phyloP scores from a whole-genome alignment of 768 basidiomycete genomes.

The Termitomyces sp. region DNA sequence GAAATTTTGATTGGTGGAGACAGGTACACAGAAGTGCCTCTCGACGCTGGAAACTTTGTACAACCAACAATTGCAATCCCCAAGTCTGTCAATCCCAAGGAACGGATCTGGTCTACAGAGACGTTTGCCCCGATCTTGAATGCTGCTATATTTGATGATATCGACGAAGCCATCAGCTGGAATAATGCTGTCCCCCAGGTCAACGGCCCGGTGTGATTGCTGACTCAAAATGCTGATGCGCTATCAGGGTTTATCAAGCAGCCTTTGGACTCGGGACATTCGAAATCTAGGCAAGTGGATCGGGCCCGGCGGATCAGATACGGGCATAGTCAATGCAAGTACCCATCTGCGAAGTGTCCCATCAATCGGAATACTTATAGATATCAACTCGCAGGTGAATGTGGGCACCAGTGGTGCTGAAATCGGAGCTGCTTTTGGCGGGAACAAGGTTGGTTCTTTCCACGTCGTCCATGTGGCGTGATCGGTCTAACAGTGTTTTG shows the following conservation, averaged over 20 bases:
- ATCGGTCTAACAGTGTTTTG: slow-evolving; percentile 15
- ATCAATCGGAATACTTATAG: slow-evolving; percentile 6
- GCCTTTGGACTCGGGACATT: slow-evolving; percentile 86
- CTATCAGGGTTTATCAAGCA: slow-evolving; percentile 77
- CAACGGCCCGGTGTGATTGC: slow-evolving; percentile 14
- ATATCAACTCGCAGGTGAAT: slow-evolving; percentile 38
- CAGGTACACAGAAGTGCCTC: slow-evolving; percentile 44
- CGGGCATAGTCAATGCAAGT: slow-evolving; percentile 89
- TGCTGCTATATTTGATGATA: slow-evolving; percentile 80
- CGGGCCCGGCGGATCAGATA: slow-evolving; percentile 83
- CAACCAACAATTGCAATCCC: slow-evolving; percentile 82
- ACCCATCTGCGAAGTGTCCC: slow-evolving; percentile 9
- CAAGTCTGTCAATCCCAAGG: slow-evolving; percentile 46
- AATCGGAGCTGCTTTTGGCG: slow-evolving; percentile 85
- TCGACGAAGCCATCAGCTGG: slow-evolving; percentile 85
- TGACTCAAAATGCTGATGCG: slow-evolving; percentile 11
- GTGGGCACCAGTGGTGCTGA: slow-evolving; percentile 60
- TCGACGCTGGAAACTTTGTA: slow-evolving; percentile 81
- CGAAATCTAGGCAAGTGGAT: slow-evolving; percentile 89
- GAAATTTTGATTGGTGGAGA: slow-evolving; percentile 75
- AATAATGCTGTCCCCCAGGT: slow-evolving; percentile 88
- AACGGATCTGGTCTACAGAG: slow-evolving; percentile 72
- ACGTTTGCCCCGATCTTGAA: slow-evolving; percentile 90
- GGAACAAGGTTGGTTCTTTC: slow-evolving; percentile 67
- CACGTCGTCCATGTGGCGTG: slow-evolving; percentile 14